Conservation (phyloP, 208 protist genomes). For the Acanthamoeba castellanii region DNA sequence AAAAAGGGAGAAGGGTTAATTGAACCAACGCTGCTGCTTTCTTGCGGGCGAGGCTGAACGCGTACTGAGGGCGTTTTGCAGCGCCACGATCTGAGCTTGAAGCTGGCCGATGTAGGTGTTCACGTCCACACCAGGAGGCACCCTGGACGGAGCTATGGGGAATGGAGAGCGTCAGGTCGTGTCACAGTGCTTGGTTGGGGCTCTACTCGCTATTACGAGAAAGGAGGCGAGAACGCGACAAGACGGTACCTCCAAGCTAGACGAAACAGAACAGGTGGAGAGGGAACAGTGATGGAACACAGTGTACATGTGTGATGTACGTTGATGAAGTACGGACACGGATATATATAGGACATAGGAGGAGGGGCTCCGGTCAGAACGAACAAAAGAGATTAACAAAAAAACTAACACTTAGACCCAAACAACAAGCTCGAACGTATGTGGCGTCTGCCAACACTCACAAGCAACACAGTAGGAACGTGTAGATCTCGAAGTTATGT, state of each 20-base stretch:
- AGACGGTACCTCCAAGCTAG: conserved; percentile 9
- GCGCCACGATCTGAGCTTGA: background rate
- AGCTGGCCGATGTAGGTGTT: conserved; percentile 31
- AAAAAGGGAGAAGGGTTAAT: background rate
- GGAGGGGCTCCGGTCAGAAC: background rate
- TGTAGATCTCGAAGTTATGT: too few relatives aligned
- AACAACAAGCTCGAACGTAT: background rate
- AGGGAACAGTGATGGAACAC: background rate
- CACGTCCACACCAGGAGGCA: background rate
- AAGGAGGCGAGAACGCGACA: background rate
- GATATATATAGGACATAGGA: background rate
- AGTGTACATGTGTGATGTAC: background rate
- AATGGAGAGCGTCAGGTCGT: background rate
- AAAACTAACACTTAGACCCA: background rate
- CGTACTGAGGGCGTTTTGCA: conserved; percentile 5
- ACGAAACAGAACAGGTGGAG: background rate
- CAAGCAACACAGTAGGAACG: too few relatives aligned
- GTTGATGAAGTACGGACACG: background rate
- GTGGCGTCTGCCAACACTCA: too few relatives aligned
- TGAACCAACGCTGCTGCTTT: background rate
- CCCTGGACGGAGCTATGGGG: background rate
- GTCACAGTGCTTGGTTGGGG: too few relatives aligned
- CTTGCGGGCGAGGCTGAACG: background rate
- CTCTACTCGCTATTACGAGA: background rate
- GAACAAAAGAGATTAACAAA: background rate